Evolutionary conservation across 2,329 filamentous ascomycete genomes (phyloP).

Genomic region (Aureobasidium melanogenum): DNA sequence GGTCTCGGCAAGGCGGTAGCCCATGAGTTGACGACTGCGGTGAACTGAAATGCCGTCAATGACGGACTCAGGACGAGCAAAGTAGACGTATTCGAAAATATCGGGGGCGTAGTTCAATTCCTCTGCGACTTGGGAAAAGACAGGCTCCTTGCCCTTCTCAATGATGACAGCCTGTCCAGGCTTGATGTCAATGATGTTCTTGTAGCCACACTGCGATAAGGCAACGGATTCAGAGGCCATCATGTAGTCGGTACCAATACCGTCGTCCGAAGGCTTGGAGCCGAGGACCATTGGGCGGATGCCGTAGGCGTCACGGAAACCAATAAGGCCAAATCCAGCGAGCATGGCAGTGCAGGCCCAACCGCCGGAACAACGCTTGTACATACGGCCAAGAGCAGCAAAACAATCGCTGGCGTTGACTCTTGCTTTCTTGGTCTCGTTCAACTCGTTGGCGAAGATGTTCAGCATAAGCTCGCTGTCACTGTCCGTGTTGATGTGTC

Average conservation of each 20-base stretch:
- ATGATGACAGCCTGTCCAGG: slow-evolving; percentile 83
- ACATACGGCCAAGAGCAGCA: slow-evolving; percentile 61
- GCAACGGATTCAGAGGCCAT: slow-evolving; percentile 85
- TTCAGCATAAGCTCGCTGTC: slow-evolving; percentile 86
- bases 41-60: slow-evolving; percentile 88
- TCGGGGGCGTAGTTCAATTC: slow-evolving; percentile 68
- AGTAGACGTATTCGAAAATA: slow-evolving; percentile 83
- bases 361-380: slow-evolving; percentile 62
- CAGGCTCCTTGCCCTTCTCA: slow-evolving; percentile 63
- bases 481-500: slow-evolving; percentile 84
- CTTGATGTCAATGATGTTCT: slow-evolving; percentile 64
- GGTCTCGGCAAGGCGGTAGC: slow-evolving; percentile 65
- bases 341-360: slow-evolving; percentile 79
- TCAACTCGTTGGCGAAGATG: slow-evolving; percentile 73
- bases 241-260: slow-evolving; percentile 69
- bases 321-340: slow-evolving; percentile 71
- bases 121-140: slow-evolving; percentile 65
- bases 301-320: slow-evolving; percentile 70
- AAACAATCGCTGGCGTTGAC: slow-evolving; percentile 74
- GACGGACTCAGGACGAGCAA: slow-evolving; percentile 69
- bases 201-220: slow-evolving; percentile 71
- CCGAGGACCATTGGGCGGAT: slow-evolving; percentile 78
- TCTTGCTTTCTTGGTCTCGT: slow-evolving; percentile 71
- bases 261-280: slow-evolving; percentile 58
- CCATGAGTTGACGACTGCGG: slow-evolving; percentile 78